phyloP scores from a whole-genome alignment of 192 early-diverging fungal genomes.

The Polychytrium aggregatum region DNA sequence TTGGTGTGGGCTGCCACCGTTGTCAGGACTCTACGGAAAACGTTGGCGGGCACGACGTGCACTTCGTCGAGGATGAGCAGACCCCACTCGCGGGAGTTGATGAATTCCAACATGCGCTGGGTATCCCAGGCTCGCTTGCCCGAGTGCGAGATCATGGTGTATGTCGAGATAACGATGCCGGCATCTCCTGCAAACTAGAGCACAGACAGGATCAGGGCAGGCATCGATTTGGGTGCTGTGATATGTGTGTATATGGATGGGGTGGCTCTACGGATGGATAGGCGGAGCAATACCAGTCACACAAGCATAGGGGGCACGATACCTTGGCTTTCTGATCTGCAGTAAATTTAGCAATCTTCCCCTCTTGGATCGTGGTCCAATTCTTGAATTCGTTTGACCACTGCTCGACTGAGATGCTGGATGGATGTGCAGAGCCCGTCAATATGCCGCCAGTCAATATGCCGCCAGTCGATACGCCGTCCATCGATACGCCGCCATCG shows the following conservation, averaged over 20 bases:
- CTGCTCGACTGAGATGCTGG: constrained; percentile 96
- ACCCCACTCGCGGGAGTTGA: constrained; percentile 87
- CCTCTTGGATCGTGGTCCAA: constrained; percentile 88
- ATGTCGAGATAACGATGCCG: constrained; percentile 95
- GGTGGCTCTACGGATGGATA: neutral
- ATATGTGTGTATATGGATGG: neutral
- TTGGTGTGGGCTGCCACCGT: constrained; percentile 91
- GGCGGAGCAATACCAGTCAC: too few species aligned
- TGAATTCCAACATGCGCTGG: constrained; percentile 86
- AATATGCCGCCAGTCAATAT: neutral
- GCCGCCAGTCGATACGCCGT: too few species aligned
- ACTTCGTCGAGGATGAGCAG: constrained; percentile 94
- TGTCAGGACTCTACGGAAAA: constrained; percentile 89
- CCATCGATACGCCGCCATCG: too few species aligned
- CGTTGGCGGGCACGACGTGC: constrained; percentile 95
- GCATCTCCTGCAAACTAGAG: constrained; percentile 79
- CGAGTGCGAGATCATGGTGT: constrained; percentile 94
- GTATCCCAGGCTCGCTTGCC: constrained; percentile 86
- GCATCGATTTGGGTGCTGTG: too few species aligned
- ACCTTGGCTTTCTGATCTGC: constrained; percentile 74
- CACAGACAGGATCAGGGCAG: too few species aligned
- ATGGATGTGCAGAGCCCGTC: constrained; percentile 26
- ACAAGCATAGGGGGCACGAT: too few species aligned
- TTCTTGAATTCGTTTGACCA: constrained; percentile 97
- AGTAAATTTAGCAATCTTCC: constrained; percentile 93